A percentile compares a stretch with the other conserved stretches of the same genome.
Evolutionary conservation across 257 asterid genomes (phyloP).

Genomic region (Ajuga chamaepitys): DNA sequence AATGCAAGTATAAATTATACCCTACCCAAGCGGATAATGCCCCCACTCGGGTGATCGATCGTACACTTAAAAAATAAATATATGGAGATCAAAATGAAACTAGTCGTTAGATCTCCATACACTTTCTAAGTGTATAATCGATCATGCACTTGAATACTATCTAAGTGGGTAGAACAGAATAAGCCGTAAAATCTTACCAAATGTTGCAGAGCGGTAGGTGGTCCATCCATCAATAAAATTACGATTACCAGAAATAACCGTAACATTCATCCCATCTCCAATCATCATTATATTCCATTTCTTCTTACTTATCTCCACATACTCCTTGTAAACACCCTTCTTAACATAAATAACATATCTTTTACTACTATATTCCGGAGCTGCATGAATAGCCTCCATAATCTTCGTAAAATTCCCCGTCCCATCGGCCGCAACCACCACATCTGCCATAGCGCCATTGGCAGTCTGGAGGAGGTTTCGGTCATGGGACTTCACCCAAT

Average conservation of each 20-base stretch:
- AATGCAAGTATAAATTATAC: too few species aligned
- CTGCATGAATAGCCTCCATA: conserved; percentile 37
- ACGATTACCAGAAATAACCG: conserved; percentile 46
- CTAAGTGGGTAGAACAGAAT: neutral
- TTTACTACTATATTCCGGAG: conserved; percentile 25
- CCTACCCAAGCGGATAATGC: too few species aligned
- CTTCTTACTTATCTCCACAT: conserved; percentile 47
- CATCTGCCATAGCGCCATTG: conserved; percentile 18
- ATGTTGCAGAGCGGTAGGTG: conserved; percentile 46
- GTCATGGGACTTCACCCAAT: conserved; percentile 32
- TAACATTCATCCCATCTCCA: conserved; percentile 55
- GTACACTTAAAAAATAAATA: too few species aligned
- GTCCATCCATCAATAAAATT: conserved; percentile 41
- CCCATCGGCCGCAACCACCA: conserved; percentile 51
- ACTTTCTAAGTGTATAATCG: too few species aligned
- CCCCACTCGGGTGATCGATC: too few species aligned
- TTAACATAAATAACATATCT: conserved; percentile 46
- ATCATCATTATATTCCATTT: conserved; percentile 57
- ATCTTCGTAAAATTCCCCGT: conserved; percentile 36
- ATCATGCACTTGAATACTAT: too few species aligned
- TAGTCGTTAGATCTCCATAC: too few species aligned
- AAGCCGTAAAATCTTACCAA: conserved; percentile 27
- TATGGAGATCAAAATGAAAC: too few species aligned
- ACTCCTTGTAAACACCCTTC: conserved; percentile 52
- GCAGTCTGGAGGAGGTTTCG: conserved; percentile 25